Evolutionary conservation across 331 rosid genomes (phyloP).

Genomic region (Pyracantha coccinea): DNA sequence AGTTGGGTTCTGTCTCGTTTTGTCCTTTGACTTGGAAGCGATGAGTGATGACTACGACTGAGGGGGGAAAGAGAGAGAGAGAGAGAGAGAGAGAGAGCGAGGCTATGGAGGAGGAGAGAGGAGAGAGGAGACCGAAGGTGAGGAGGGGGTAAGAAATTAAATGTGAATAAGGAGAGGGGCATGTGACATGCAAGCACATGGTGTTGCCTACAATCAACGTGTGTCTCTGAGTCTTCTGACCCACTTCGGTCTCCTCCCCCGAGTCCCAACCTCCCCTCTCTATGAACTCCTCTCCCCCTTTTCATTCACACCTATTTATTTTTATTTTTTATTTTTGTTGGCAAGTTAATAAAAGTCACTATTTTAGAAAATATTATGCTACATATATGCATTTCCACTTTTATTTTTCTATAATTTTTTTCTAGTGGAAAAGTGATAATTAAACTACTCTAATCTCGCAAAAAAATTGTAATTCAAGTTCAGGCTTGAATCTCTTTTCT

Average conservation of each 20-base stretch:
- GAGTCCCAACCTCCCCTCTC: neutral
- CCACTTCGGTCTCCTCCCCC: conserved; percentile 55
- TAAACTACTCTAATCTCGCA: too few species aligned
- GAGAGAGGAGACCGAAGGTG: neutral
- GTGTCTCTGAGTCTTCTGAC: conserved; percentile 90
- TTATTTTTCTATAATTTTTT: too few species aligned
- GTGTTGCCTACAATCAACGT: conserved; percentile 83
- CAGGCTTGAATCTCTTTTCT: too few species aligned
- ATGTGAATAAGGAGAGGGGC: neutral
- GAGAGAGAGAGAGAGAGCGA: neutral
- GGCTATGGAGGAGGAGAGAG: too few species aligned
- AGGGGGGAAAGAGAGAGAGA: neutral
- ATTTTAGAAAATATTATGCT: too few species aligned
- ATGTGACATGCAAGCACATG: conserved; percentile 87
- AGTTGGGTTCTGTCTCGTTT: neutral
- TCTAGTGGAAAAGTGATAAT: too few species aligned
- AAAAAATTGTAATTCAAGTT: too few species aligned
- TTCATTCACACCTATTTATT: neutral
- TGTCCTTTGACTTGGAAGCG: neutral
- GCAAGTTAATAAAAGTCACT: too few species aligned
- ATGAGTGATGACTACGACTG: neutral
- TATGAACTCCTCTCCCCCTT: neutral
- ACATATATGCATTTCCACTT: too few species aligned
- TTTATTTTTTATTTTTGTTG: neutral
- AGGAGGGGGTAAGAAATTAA: neutral